These are phyloP conservation scores for Clitopilus passeckerianus DNA, from an alignment of 768 basidiomycete species.

Conservation along the genomic window DNA sequence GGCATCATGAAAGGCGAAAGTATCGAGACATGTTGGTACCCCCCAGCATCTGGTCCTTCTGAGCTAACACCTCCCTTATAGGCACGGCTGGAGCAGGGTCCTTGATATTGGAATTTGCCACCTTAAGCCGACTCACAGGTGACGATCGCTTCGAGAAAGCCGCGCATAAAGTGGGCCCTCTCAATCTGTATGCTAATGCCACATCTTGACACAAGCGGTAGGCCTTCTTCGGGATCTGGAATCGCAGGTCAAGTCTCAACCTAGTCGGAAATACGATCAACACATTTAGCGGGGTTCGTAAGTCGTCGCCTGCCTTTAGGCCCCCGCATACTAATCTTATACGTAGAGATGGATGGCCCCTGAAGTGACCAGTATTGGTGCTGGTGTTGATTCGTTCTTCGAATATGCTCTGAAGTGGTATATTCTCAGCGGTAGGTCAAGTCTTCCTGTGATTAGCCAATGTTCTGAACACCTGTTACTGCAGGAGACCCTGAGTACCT, in stretches of 20 bases:
- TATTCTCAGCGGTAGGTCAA: conserved; percentile 63
- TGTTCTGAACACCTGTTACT: background rate
- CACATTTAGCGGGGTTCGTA: conserved; percentile 70
- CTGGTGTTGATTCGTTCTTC: conserved; percentile 94
- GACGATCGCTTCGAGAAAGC: conserved; percentile 88
- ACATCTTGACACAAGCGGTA: conserved; percentile 7
- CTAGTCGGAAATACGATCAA: conserved; percentile 90
- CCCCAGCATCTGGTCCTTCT: background rate
- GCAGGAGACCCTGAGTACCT: conserved; percentile 74
- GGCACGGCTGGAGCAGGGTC: conserved; percentile 93
- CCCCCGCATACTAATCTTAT: background rate
- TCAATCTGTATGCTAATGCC: background rate
- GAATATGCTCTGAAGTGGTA: conserved; percentile 95
- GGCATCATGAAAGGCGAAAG: conserved; percentile 77
- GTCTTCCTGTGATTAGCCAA: background rate
- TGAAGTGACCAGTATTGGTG: conserved; percentile 79
- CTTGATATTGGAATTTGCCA: conserved; percentile 91
- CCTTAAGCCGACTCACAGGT: conserved; percentile 84
- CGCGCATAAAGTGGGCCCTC: conserved; percentile 53
- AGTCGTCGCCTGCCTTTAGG: background rate
- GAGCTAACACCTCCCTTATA: conserved; percentile 20
- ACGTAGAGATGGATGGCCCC: conserved; percentile 70
- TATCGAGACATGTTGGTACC: conserved; percentile 72
- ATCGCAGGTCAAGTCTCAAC: conserved; percentile 77
- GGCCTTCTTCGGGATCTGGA: conserved; percentile 94